phyloP scores from a whole-genome alignment of 768 basidiomycete species.

The Ephemerocybe angulata region DNA sequence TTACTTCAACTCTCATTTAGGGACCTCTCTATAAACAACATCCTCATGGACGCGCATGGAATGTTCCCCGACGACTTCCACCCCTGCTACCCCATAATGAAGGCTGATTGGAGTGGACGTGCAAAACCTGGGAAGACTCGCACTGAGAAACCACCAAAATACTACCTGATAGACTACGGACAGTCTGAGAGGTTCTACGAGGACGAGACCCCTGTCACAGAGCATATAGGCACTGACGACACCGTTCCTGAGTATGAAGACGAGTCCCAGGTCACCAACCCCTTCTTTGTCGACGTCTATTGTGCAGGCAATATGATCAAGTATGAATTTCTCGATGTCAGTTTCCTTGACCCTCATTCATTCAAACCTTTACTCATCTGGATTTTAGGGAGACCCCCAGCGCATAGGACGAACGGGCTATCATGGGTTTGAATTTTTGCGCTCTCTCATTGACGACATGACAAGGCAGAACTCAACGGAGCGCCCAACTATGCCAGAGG shows the following conservation, averaged over 20 bases:
- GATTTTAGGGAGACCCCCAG: not conserved
- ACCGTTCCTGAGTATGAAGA: constrained; percentile 37
- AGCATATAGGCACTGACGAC: constrained; percentile 37
- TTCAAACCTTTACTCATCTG: not conserved
- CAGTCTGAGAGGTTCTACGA: constrained; percentile 26
- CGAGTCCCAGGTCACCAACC: constrained; percentile 23
- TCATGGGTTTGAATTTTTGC: constrained; percentile 29
- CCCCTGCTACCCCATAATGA: constrained; percentile 16
- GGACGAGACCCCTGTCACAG: constrained; percentile 22
- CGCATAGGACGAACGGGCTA: not conserved
- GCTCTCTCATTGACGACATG: constrained; percentile 33
- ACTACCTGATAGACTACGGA: constrained; percentile 39
- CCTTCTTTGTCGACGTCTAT: constrained; percentile 44
- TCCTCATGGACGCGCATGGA: constrained; percentile 32
- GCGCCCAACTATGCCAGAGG: constrained; percentile 37
- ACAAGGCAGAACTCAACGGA: constrained; percentile 29
- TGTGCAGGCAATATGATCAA: constrained; percentile 37
- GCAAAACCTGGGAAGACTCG: constrained; percentile 20
- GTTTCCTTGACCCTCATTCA: not conserved
- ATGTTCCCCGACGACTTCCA: constrained; percentile 26
- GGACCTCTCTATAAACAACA: constrained; percentile 20
- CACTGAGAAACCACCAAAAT: constrained; percentile 27
- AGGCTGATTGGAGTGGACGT: constrained; percentile 16
- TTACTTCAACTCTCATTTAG: constrained; percentile 14
- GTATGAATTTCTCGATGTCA: constrained; percentile 31